phyloP scores from a whole-genome alignment of 2,329 filamentous ascomycete genomes.

The Truncatella angustata region DNA sequence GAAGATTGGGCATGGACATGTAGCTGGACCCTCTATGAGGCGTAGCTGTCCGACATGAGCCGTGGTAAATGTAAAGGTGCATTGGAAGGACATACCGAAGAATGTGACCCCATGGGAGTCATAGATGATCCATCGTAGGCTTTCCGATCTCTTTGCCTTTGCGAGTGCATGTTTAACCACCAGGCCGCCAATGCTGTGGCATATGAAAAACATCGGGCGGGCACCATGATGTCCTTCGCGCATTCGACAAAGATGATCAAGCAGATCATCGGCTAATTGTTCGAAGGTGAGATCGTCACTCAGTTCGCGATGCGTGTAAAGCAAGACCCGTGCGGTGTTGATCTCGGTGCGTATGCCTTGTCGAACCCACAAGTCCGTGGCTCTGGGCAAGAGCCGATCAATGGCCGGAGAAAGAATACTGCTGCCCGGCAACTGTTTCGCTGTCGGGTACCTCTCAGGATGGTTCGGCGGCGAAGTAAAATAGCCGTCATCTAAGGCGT shows the following conservation, averaged over 20 bases:
- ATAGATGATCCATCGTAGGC: conserved; percentile 44
- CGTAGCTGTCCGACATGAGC: conserved; percentile 39
- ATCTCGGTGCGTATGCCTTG: conserved; percentile 50
- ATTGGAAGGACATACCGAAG: conserved; percentile 41
- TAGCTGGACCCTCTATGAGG: conserved; percentile 64
- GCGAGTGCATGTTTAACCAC: conserved; percentile 57
- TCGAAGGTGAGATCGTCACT: conserved; percentile 41
- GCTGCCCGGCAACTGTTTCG: conserved; percentile 29
- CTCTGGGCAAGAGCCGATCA: conserved; percentile 27
- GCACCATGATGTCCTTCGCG: conserved; percentile 29
- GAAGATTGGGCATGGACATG: conserved; percentile 56
- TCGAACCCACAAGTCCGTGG: conserved; percentile 48
- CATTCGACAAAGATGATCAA: conserved; percentile 39
- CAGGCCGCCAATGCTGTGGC: conserved; percentile 59
- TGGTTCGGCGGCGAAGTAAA: conserved; percentile 34
- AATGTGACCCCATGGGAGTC: conserved; percentile 62
- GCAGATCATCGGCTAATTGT: conserved; percentile 43
- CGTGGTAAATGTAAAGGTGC: background rate
- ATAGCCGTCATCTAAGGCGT: conserved; percentile 46
- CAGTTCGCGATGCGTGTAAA: conserved; percentile 49
- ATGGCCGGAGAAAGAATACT: conserved; percentile 31
- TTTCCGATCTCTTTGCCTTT: conserved; percentile 38
- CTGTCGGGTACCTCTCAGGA: conserved; percentile 23
- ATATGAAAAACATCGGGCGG: conserved; percentile 59
- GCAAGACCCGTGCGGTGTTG: conserved; percentile 45